Evolutionary conservation across 495 filamentous ascomycete species (phyloP), one percentile per base, ranked within the genome.

Genomic region (Penicillium arizonense): DNA sequence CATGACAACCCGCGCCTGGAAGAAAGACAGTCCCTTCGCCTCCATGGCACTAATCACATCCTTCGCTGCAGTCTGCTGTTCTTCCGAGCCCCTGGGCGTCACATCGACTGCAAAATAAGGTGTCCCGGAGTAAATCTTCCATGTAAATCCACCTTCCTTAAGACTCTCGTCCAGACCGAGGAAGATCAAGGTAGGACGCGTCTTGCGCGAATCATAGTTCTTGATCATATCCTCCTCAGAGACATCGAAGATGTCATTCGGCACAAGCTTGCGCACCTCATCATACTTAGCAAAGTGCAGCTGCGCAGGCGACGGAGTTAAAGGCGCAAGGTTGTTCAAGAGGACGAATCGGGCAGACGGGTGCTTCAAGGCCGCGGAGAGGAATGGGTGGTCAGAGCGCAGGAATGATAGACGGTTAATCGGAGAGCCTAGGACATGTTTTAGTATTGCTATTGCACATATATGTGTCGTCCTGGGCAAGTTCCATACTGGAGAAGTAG

Each of bases 31-130:
- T 1, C 83, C 84, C 47, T 78, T 75, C 9, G 67, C 77, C 52
- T 84, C 81, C 47, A 89, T 79, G 20, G 68, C 71, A 21, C 79
- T 76, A 9, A 88, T 76, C 9, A 82, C 65, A 32, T 68, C 71
- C 24, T 69, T 70, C 2, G 65, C 61, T 28, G 74, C 69, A 12
- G 73, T 70, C 46, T 70, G 77, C 57, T 79, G 77, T 57, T 67
- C 75, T 9, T 80, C 64, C 23, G 66, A 74, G 3, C 81, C 86
- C 61, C 79, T 83, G 0, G 89, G 88, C 7, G 92, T 95, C 18
- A 96, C 82, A 65, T 97, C 94, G 6, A 98, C 59, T 2, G 91
- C 94, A 63, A 97, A 98, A 59, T 83, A 92, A 9, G 94, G 92
- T 11, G 73, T 74, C 8, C 94, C 94, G 28, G 64, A 76, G 65